Base-by-base conservation (phyloP, 768 basidiomycete species). In the Dentipellis sp. region DNA sequence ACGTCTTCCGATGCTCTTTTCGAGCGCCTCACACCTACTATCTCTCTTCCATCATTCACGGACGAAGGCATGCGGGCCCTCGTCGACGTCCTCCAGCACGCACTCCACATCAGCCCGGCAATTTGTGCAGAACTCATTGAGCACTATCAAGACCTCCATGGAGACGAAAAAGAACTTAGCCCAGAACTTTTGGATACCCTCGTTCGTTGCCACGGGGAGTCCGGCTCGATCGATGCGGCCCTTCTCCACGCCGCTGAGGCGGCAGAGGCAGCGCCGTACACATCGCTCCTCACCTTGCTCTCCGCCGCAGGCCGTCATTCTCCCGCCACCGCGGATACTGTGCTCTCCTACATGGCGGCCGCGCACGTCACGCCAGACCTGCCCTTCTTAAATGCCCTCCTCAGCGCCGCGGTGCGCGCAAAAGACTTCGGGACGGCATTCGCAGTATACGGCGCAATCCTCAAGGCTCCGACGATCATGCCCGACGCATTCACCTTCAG, bases 341-440 rank as follows among this genome's bases (percentile, higher is more conserved):
- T 78, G 0, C 65, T 82, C 50, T 59, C 66, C 4, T 65, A 69
- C 47, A 77, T 79, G 73, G 62, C 64, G 50, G 63, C 68, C 17
- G 67, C 71, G 1, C 70, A 70, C 3, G 66, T 77, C 11, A 42
- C 63, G 2, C 73, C 74, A 0, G 69, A 77, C 53, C 67, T 72
- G 9, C 61, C 62, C 39, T 59, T 81, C n/a, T 74, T 81, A 67
- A 81, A 82, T 55, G 58, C 72, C 8, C 71, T 83, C 58, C 72
- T 83, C 12, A 67, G 72, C 6, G 66, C 67, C 14, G 73, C 78
- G 54, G 61, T 71, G 38, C 62, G 70, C 11, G 64, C 63, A 1
- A 55, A 64, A 11, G 68, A 69, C 5, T 65, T 71, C 50, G 61
- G 59, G 4, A 67, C 69, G 16, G 76, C 74, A 6, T 77, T 80